These are phyloP conservation scores for Dendrocalamus latiflorus DNA, from an alignment of 202 grass and related monocot genomes.

Conservation along the genomic window DNA sequence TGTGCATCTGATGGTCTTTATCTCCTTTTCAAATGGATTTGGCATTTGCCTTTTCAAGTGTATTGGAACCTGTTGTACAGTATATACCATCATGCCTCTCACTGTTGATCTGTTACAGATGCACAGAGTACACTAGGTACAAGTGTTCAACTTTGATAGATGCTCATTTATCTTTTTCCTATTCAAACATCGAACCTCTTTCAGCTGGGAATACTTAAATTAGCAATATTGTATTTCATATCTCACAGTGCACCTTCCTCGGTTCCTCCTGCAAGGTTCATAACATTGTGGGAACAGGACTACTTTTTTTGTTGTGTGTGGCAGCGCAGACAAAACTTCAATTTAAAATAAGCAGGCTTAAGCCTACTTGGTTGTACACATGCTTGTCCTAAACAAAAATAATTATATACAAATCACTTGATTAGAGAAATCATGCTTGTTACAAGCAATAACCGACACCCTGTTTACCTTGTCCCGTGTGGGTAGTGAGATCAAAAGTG, in stretches of 20 bases:
- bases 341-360: neutral
- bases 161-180: neutral
- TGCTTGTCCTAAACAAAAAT: neutral
- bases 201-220: neutral
- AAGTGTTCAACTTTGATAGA: neutral
- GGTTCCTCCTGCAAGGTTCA: neutral
- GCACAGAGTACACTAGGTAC: neutral
- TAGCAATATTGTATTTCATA: neutral
- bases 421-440: conserved; percentile 5
- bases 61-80: neutral
- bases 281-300: neutral
- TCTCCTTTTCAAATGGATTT: conserved; percentile 7
- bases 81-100: neutral
- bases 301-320: neutral
- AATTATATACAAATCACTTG: neutral
- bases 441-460: neutral
- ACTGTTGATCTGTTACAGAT: conserved; percentile 11
- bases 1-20: neutral
- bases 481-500: neutral
- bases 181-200: neutral
- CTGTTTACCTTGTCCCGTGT: neutral
- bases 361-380: neutral
- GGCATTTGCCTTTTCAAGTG: neutral
- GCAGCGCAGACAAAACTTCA: neutral
- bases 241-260: neutral